A percentile compares a stretch with the other conserved stretches of the same genome.
These are phyloP conservation scores for Neurospora sp. DNA, from an alignment of 495 filamentous ascomycete genomes.

Conservation along the genomic window DNA sequence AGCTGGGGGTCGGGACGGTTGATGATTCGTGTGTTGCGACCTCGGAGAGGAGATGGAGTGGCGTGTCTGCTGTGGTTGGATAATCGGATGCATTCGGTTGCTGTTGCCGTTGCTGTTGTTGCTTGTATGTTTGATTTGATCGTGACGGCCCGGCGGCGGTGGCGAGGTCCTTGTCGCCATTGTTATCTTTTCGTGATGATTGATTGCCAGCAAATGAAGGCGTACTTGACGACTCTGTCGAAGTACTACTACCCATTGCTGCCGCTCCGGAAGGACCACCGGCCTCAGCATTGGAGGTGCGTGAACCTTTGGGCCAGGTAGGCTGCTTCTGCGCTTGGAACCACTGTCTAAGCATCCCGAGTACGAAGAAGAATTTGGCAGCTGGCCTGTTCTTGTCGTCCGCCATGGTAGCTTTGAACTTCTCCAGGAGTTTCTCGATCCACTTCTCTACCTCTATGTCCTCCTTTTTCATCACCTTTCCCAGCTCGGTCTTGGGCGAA, in stretches of 20 bases:
- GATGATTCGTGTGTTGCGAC: slow-evolving; percentile 50
- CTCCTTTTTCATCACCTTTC: slow-evolving; percentile 64
- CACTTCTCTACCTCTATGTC: slow-evolving; percentile 68
- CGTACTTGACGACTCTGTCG: not conserved
- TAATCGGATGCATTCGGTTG: slow-evolving; percentile 10
- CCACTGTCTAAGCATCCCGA: slow-evolving; percentile 64
- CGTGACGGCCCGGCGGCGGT: not conserved
- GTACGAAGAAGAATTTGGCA: slow-evolving; percentile 65
- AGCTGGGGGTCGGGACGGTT: slow-evolving; percentile 1
- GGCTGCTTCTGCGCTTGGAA: slow-evolving; percentile 42
- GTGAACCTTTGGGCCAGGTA: not conserved
- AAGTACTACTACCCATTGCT: slow-evolving; percentile 1
- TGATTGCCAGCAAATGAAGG: not conserved
- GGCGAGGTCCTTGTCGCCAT: not conserved
- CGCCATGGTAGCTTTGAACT: slow-evolving; percentile 54
- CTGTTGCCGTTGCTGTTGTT: slow-evolving; percentile 12
- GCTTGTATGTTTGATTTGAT: slow-evolving; percentile 1
- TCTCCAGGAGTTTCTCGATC: slow-evolving; percentile 53
- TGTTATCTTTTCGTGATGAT: slow-evolving; percentile 10
- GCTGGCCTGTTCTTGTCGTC: slow-evolving; percentile 59
- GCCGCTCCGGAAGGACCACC: slow-evolving; percentile 4
- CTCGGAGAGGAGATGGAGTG: slow-evolving; percentile 57
- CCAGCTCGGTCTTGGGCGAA: slow-evolving; percentile 55
- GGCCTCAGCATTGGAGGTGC: not conserved
- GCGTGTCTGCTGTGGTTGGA: slow-evolving; percentile 35